Base-by-base conservation (phyloP, 345 rosid species). In the Reutealis trisperma region DNA sequence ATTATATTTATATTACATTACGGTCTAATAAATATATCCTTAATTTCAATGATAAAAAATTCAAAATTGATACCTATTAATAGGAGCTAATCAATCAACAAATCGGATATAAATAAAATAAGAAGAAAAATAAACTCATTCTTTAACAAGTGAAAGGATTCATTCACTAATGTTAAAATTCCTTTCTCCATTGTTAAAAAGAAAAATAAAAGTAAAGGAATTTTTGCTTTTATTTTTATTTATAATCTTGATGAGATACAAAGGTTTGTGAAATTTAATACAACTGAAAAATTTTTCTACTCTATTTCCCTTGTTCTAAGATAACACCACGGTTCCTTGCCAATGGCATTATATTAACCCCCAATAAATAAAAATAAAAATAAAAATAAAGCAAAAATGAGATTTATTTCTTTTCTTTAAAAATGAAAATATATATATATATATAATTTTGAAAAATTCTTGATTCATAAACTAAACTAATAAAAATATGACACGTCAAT, bases 261-360 rank as follows among this genome's bases (percentile, higher is more conserved):
- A 60, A 34, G 30, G 44, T 49, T 44, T 18, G 21, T 58, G 61
- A 44, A 52, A 34, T 70, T 62, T 2, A 42, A 77, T 70, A 70
- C 63, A 63, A 49, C 21, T 51, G 70, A 55, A 51, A 61, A 47
- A 14, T 10, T n/a, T 34, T 47, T 65, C 69, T 76, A 60, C 41
- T 32, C 49, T 45, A 6, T 3, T 16, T 30, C 8, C 54, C 67
- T 13, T 2, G 5, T 11, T 21, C 41, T 77, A 34, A 24, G 24
- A 37, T 42, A 51, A 32, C 52, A 24, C 74, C 74, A 45, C 15
- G 45, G 42, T 67, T 76, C 67, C 22, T 45, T 76, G 67, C 60
- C 60, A 45, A 51, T 69, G 61, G 74, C 73, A 47, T 68, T 49
- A 69, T 16, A 10, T 0, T 45, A 9, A 61, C 37, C 76, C 67